Percentiles rank a stretch among this genome's conserved stretches.
phyloP scores from a whole-genome alignment of 768 basidiomycete species.

The Exsudoporus frostii region DNA sequence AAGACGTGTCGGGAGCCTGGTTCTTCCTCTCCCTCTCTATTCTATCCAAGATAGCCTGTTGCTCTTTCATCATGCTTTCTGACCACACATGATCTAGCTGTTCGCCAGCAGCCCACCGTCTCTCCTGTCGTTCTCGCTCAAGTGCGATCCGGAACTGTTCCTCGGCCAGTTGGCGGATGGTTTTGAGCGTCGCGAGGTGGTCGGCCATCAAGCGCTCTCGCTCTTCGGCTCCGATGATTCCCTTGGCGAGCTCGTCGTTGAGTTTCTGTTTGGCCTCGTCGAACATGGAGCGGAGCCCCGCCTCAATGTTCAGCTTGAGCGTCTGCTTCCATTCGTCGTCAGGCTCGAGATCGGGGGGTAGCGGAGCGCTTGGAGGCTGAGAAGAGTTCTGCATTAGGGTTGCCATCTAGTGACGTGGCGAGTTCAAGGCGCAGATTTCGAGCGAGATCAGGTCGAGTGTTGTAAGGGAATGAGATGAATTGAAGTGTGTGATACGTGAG shows the following conservation, averaged over 20 bases:
- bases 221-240: constrained; percentile 30
- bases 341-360: constrained; percentile 40
- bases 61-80: constrained; percentile 34
- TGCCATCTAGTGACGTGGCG: constrained; percentile 19
- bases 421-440: constrained; percentile 2
- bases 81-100: constrained; percentile 33
- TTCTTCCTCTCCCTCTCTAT: constrained; percentile 40
- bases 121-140: constrained; percentile 47
- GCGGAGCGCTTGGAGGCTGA: constrained; percentile 6
- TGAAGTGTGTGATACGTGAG: background rate
- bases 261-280: constrained; percentile 63
- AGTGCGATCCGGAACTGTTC: constrained; percentile 46
- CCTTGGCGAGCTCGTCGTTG: constrained; percentile 47
- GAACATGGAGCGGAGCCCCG: constrained; percentile 38
- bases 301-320: constrained; percentile 51
- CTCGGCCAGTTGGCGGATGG: constrained; percentile 43
- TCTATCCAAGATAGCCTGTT: constrained; percentile 46
- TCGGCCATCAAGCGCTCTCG: constrained; percentile 39
- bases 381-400: constrained; percentile 20
- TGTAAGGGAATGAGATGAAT: background rate
- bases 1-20: constrained; percentile 10
- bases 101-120: constrained; percentile 45
- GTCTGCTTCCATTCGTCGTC: constrained; percentile 53
- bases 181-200: constrained; percentile 40
- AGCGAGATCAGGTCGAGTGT: background rate